Conservation (phyloP, 2,329 filamentous ascomycete species). For the Aspergillus pseudotamarii region DNA sequence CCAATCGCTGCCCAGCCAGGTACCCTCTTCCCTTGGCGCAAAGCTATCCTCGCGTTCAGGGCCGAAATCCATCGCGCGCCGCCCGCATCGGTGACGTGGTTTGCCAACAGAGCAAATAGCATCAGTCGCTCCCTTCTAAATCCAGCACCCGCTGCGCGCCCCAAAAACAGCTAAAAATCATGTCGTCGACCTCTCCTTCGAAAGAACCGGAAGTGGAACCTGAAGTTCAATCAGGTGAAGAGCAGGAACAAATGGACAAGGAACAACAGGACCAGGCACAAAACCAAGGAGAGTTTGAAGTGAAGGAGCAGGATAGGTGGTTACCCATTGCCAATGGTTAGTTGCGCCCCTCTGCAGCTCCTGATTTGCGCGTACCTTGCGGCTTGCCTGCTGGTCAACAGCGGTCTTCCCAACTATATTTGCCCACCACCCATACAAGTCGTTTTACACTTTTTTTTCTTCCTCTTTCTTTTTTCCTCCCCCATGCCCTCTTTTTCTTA, state of each 20-base stretch:
- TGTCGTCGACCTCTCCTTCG: slow-evolving; percentile 95
- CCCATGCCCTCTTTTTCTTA: neutral
- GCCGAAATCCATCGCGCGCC: slow-evolving; percentile 29
- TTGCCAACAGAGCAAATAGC: slow-evolving; percentile 44
- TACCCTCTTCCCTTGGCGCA: slow-evolving; percentile 27
- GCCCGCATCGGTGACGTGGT: slow-evolving; percentile 49
- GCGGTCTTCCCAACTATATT: slow-evolving; percentile 34
- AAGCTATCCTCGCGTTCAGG: slow-evolving; percentile 28
- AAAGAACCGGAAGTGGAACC: slow-evolving; percentile 88
- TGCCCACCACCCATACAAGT: slow-evolving; percentile 30
- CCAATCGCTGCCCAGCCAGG: slow-evolving; percentile 40
- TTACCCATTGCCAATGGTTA: slow-evolving; percentile 99
- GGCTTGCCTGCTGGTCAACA: slow-evolving; percentile 32
- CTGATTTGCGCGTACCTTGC: slow-evolving; percentile 58
- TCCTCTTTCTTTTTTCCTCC: slow-evolving; percentile 10
- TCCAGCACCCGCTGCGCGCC: slow-evolving; percentile 38
- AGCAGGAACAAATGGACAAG: slow-evolving; percentile 85
- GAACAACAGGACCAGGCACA: slow-evolving; percentile 68
- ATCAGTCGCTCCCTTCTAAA: slow-evolving; percentile 37
- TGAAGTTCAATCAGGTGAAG: slow-evolving; percentile 89
- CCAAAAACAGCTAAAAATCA: slow-evolving; percentile 65
- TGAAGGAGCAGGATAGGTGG: slow-evolving; percentile 99
- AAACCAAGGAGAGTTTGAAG: slow-evolving; percentile 89
- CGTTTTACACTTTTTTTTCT: slow-evolving; percentile 6
- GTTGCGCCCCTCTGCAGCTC: slow-evolving; percentile 56